Percentiles rank a stretch among this genome's conserved stretches.
Conservation (phyloP, 2,329 filamentous ascomycete genomes). For the Neopestalotiopsis sp. region DNA sequence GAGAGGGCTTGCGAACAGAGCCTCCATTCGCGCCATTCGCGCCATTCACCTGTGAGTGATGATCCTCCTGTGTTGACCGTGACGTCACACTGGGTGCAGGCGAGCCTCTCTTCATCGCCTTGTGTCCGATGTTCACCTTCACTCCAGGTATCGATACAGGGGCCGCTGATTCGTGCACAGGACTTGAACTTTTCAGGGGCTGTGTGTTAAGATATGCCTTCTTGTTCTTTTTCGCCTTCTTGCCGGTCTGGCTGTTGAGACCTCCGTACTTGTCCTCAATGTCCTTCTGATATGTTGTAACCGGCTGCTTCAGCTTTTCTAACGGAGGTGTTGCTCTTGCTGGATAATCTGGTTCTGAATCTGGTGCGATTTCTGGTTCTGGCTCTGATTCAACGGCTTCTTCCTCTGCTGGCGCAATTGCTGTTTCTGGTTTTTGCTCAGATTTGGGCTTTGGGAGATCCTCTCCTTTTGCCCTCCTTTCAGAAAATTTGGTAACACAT, state of each 20-base stretch:
- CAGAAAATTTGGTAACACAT: conserved; percentile 27
- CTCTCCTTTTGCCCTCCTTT: conserved; percentile 22
- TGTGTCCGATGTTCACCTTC: conserved; percentile 8
- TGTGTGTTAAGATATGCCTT: background rate
- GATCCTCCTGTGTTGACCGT: background rate
- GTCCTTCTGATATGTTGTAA: background rate
- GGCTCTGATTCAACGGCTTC: conserved; percentile 2
- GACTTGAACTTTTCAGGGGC: background rate
- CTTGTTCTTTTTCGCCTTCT: conserved; percentile 18
- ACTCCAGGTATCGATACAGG: background rate
- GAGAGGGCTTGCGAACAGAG: background rate
- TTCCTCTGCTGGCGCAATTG: background rate
- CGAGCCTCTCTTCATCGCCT: background rate
- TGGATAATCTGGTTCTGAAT: background rate
- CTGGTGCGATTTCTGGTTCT: background rate
- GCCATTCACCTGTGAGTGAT: conserved; percentile 1
- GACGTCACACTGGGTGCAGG: background rate
- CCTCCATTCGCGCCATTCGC: conserved; percentile 1
- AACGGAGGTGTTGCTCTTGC: background rate
- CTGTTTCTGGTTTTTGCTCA: background rate
- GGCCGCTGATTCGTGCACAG: background rate
- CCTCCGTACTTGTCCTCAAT: conserved; percentile 7
- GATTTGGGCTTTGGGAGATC: conserved; percentile 4
- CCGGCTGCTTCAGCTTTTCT: background rate
- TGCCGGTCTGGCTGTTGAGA: conserved; percentile 5